Evolutionary conservation across 2,329 filamentous ascomycete genomes (phyloP), one percentile per base, ranked within the genome.

Genomic region (Epichloe gansuensis): DNA sequence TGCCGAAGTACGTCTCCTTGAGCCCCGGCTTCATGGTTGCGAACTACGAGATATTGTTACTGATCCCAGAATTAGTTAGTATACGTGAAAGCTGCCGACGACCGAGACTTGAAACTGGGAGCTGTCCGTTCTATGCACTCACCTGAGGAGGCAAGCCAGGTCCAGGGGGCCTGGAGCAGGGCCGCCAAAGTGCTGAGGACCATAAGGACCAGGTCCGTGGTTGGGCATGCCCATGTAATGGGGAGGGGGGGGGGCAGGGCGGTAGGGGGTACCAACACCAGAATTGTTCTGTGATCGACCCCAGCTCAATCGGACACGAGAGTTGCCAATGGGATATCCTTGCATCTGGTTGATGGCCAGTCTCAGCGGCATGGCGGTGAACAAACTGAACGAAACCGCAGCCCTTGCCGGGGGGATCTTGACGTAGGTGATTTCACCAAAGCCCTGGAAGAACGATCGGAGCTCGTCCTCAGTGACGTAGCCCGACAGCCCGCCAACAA

Each of bases 271-370:
- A 59, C 93, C 93, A 55, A 95, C 93, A 53, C 93, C 93, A 56
- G 91, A 97, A 78, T 98, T 98, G 82, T 97, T 98, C 78, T 98
- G 93, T 51, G 87, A 94, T 58, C 93, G 87, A 57, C 93, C 93
- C 93, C 93, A 98, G 68, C 89, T 95, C 60, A 98, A 80, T 63
- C 93, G 89, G 54, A 98, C 93, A 59, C 93, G 89, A 46, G 91
- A 97, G 78, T 98, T 98, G 52, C 93, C 93, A 64, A 98, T 98
- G 25, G 93, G 93, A 68, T 98, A 98, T 55, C 93, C 93, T 73
- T 98, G 93, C 93, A 98, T 98, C 74, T 98, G 93, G 74, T 98
- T 98, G 80, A 98, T 98, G 60, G 93, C 93, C 93, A 98, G n/a
- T 98, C 75, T 98, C 93, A 13, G 93, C 93, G 50, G 93, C 93